phyloP scores from a whole-genome alignment of 805 yeast genomes.

The Starmerella floris region DNA sequence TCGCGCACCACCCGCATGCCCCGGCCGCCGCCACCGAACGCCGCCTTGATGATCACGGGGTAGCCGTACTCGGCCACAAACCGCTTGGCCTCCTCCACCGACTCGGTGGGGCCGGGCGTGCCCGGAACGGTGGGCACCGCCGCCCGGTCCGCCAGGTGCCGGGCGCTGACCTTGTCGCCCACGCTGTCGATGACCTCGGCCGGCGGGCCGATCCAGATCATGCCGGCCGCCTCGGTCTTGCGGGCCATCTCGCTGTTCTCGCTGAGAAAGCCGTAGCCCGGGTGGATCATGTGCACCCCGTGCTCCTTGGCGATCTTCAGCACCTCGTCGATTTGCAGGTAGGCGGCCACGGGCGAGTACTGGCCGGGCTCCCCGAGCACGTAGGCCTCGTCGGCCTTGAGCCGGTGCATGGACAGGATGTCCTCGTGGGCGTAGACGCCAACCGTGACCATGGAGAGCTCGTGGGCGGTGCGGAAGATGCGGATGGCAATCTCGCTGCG shows the following conservation, averaged over 20 bases:
- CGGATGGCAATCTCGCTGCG: conserved; percentile 27
- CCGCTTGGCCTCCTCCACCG: conserved; percentile 58
- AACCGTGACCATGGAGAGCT: conserved; percentile 89
- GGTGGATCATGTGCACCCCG: conserved; percentile 75
- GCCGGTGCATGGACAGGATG: conserved; percentile 82
- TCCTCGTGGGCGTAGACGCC: conserved; percentile 96
- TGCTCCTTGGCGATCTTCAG: conserved; percentile 70
- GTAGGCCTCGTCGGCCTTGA: conserved; percentile 89
- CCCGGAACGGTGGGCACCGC: conserved; percentile 94
- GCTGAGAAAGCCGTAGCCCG: conserved; percentile 82
- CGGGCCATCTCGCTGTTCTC: conserved; percentile 89
- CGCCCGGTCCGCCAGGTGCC: conserved; percentile 68
- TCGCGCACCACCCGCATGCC: conserved; percentile 99
- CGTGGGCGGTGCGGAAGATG: conserved; percentile 95
- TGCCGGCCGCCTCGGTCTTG: conserved; percentile 79
- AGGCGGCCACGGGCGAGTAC: conserved; percentile 90
- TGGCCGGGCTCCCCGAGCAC: conserved; percentile 82
- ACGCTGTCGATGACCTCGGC: conserved; percentile 79
- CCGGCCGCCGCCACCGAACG: conserved; percentile 99
- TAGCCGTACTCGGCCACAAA: conserved; percentile 78
- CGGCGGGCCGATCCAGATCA: conserved; percentile 93
- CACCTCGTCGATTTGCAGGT: conserved; percentile 89
- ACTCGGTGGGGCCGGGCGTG: conserved; percentile 89
- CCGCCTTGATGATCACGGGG: conserved; percentile 97
- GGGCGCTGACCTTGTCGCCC: conserved; percentile 94